Conservation (phyloP, 345 rosid species). For the Stellera chamaejasme region DNA sequence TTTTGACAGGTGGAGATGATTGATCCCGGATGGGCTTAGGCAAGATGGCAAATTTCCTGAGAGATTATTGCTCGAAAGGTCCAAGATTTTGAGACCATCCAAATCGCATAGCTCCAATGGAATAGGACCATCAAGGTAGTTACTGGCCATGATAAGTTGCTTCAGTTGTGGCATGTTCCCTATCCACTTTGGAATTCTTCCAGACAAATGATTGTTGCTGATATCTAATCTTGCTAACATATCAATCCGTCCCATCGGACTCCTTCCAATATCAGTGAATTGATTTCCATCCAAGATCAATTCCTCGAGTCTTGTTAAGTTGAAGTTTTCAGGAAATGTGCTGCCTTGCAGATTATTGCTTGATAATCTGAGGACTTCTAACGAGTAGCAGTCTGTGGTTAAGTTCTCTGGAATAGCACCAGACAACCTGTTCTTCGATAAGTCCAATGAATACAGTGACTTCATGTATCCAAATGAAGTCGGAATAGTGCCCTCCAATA, state of each 20-base stretch:
- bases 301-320: background rate
- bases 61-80: background rate
- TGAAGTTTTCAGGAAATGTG: background rate
- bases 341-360: constrained; percentile 6
- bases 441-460: background rate
- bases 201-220: constrained; percentile 8
- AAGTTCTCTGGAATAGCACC: constrained; percentile 2
- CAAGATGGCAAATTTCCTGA: background rate
- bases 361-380: constrained; percentile 1
- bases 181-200: background rate
- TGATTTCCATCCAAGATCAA: background rate
- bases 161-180: background rate
- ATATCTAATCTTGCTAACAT: background rate
- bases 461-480: constrained; percentile 4
- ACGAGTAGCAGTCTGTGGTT: background rate
- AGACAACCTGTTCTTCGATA: background rate
- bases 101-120: background rate
- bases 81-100: background rate
- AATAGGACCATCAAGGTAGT: constrained; percentile 10
- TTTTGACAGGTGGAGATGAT: background rate
- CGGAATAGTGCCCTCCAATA: background rate
- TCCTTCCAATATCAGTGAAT: background rate
- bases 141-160: background rate
- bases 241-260: background rate
- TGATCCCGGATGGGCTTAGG: background rate